Evolutionary conservation across 2,329 filamentous ascomycete species (phyloP).

Genomic region (Calonectria hawksworthii): DNA sequence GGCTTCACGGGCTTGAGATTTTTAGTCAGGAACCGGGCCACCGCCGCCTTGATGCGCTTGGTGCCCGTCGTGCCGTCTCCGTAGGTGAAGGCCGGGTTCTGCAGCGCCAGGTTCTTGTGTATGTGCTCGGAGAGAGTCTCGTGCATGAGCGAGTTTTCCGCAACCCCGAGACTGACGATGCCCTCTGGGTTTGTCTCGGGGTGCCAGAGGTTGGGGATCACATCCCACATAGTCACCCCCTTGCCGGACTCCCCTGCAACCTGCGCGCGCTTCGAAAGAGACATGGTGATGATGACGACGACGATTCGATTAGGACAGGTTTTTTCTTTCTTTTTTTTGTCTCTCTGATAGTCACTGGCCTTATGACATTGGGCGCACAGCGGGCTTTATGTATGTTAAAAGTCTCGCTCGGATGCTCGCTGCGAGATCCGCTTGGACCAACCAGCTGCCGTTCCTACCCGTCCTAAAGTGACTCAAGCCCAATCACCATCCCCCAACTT

Average conservation of each 20-base stretch:
- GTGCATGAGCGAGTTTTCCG: constrained; percentile 68
- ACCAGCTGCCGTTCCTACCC: constrained; percentile 10
- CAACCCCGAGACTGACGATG: constrained; percentile 64
- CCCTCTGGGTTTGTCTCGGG: constrained; percentile 57
- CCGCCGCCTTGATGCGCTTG: constrained; percentile 47
- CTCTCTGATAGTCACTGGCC: neutral
- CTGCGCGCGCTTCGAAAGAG: constrained; percentile 48
- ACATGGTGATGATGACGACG: constrained; percentile 22
- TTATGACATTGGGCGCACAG: neutral
- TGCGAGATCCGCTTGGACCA: constrained; percentile 24
- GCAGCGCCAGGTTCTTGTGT: constrained; percentile 53
- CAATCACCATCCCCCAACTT: constrained; percentile 5
- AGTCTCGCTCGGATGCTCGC: constrained; percentile 14
- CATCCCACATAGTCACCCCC: constrained; percentile 55
- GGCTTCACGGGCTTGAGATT: constrained; percentile 47
- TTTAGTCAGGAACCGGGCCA: constrained; percentile 54
- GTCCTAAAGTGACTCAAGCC: neutral
- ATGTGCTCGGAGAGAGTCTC: constrained; percentile 57
- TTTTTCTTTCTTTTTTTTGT: no score
- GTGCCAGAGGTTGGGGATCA: constrained; percentile 61
- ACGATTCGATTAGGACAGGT: neutral
- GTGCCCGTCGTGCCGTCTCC: constrained; percentile 57
- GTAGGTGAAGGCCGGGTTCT: constrained; percentile 54
- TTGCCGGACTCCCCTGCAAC: constrained; percentile 45
- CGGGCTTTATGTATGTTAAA: neutral